phyloP scores from a whole-genome alignment of 2,329 filamentous ascomycete species.

The Emericellopsis cladophorae region DNA sequence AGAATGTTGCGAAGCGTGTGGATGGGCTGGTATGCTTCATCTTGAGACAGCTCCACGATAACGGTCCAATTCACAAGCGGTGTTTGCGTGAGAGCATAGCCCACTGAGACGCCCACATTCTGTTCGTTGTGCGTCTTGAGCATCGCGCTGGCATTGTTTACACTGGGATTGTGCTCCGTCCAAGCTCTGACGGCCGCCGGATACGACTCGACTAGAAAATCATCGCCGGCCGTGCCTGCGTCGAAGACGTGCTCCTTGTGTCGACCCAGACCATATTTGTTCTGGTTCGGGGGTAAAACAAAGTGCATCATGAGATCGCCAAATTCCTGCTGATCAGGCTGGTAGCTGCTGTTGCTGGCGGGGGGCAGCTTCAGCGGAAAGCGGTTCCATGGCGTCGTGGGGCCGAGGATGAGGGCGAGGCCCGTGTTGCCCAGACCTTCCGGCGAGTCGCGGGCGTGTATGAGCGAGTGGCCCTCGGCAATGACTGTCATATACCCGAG shows the following conservation, averaged over 20 bases:
- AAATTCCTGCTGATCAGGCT: conserved; percentile 23
- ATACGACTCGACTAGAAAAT: conserved; percentile 50
- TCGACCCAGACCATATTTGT: conserved; percentile 19
- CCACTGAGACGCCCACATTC: conserved; percentile 58
- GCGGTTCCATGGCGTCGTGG: conserved; percentile 51
- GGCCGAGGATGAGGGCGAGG: conserved; percentile 57
- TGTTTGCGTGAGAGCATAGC: conserved; percentile 59
- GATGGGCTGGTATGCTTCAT: conserved; percentile 68
- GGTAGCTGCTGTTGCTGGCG: conserved; percentile 29
- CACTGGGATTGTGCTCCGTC: conserved; percentile 28
- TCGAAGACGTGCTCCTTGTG: conserved; percentile 2
- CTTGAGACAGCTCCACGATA: conserved; percentile 61
- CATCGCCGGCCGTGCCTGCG: conserved; percentile 14
- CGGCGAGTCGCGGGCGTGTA: conserved; percentile 45
- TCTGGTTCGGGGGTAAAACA: conserved; percentile 38
- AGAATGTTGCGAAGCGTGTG: conserved; percentile 65
- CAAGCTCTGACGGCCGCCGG: conserved; percentile 51
- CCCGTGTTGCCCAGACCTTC: conserved; percentile 64
- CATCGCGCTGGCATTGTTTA: conserved; percentile 57
- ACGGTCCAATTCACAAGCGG: conserved; percentile 70
- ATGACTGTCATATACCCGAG: conserved; percentile 77
- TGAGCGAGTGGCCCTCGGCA: conserved; percentile 52
- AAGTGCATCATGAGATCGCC: conserved; percentile 38
- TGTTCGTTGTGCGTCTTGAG: conserved; percentile 66
- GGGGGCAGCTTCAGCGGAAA: conserved; percentile 34